Evolutionary conservation across 306 rosid species (phyloP).

Genomic region (Pterocarpus santalinus): DNA sequence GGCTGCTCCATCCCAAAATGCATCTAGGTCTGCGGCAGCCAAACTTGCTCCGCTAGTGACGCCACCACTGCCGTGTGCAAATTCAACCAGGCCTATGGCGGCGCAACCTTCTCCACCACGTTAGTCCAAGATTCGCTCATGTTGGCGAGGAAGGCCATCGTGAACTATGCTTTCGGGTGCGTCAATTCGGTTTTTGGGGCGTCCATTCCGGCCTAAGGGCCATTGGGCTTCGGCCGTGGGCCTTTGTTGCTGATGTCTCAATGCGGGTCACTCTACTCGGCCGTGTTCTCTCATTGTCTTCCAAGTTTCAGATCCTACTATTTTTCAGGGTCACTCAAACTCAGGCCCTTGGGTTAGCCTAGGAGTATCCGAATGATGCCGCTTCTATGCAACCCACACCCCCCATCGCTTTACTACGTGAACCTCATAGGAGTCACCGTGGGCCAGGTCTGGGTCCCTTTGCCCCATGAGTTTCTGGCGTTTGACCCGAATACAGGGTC

Average conservation of each 20-base stretch:
- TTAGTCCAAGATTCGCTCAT: conserved; percentile 62
- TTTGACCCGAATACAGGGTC: conserved; percentile 68
- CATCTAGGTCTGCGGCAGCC: conserved; percentile 57
- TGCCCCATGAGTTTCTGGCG: conserved; percentile 51
- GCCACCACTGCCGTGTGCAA: conserved; percentile 42
- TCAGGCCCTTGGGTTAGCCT: conserved; percentile 74
- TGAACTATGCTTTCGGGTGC: conserved; percentile 68
- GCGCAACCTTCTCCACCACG: conserved; percentile 68
- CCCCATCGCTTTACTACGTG: conserved; percentile 77
- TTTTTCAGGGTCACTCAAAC: conserved; percentile 15
- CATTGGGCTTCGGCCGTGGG: conserved; percentile 85
- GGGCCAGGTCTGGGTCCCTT: conserved; percentile 57
- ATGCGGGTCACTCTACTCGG: conserved; percentile 58
- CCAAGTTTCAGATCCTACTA: conserved; percentile 55
- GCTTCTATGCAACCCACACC: conserved; percentile 66
- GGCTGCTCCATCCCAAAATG: conserved; percentile 64
- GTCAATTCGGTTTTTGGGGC: conserved; percentile 52
- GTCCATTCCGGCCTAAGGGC: conserved; percentile 71
- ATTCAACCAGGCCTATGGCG: conserved; percentile 78
- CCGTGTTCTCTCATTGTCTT: conserved; percentile 75
- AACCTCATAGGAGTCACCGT: conserved; percentile 77
- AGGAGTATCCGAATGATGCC: conserved; percentile 71
- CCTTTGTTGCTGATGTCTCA: conserved; percentile 65
- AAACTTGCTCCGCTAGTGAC: conserved; percentile 50
- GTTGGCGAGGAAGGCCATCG: conserved; percentile 45